Base-by-base conservation (phyloP, 192 early-diverging fungal genomes). In the Geranomyces michiganensis region DNA sequence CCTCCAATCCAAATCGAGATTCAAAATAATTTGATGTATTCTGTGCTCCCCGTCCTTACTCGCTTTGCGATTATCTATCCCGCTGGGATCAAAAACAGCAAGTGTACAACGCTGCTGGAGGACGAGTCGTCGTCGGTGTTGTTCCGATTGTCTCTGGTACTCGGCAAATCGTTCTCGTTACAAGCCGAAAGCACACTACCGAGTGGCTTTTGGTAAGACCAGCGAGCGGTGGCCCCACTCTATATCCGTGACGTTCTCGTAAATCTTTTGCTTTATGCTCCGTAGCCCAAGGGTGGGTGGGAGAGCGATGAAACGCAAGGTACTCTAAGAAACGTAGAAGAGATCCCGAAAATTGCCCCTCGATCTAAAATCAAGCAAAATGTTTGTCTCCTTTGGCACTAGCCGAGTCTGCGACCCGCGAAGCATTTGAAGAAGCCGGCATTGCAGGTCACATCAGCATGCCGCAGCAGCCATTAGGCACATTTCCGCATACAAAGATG, bases 271-370 rank as follows among this genome's bases (percentile, higher is more conserved):
- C 36, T 7, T 41, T 10, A 41, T 41, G 3, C 10, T 41, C 3
- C 53, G 49, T 29, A 68, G 66, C 66, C 66, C 10, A 68, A 68
- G 53, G 66, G 66, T 17, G 66, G 66, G 24, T 68, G 66, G 66
- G 66, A 68, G 30, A 33, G 31, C 29, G 66, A 68, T 22, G 66
- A 68, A 36, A 32, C 66, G 0, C 66, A 68, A 68, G 66, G 66
- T 68, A 55, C 1, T n/a, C n/a, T n/a, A n/a, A n/a, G n/a, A n/a
- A n/a, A n/a, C n/a, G n/a, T n/a, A n/a, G n/a, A n/a, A n/a, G n/a
- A n/a, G n/a, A n/a, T n/a, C n/a, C n/a, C n/a, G n/a, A n/a, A n/a
- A n/a, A n/a, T n/a, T n/a, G n/a, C n/a, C n/a, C n/a, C n/a, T n/a
- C n/a, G n/a, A n/a, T n/a, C n/a, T n/a, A n/a, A n/a, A n/a, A n/a